phyloP scores from a whole-genome alignment of 371 early-diverging fungal genomes.

The Zopfochytrium polystomum region DNA sequence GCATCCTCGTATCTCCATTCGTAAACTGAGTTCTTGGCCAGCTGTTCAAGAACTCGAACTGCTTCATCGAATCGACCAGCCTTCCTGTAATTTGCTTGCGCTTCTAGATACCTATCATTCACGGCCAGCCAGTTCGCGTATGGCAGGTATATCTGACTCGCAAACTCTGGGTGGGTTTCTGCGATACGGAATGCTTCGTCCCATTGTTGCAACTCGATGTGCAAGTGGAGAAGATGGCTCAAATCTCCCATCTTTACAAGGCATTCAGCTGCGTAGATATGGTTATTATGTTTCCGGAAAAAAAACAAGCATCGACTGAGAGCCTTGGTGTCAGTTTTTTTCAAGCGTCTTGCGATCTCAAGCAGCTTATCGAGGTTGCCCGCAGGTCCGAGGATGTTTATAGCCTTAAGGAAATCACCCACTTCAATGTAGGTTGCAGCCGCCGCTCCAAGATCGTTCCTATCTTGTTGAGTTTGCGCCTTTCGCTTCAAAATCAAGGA shows the following conservation, averaged over 20 bases:
- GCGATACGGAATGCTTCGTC: conserved; percentile 52
- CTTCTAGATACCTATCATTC: conserved; percentile 49
- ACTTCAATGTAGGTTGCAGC: conserved; percentile 52
- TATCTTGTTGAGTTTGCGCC: conserved; percentile 48
- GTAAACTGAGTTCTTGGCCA: conserved; percentile 41
- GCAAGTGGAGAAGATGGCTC: conserved; percentile 35
- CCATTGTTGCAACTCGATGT: conserved; percentile 49
- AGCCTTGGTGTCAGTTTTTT: conserved; percentile 39
- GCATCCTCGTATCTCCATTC: conserved; percentile 50
- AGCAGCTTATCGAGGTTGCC: conserved; percentile 48
- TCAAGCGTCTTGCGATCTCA: conserved; percentile 41
- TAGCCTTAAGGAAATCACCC: conserved; percentile 52
- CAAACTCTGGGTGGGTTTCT: conserved; percentile 45
- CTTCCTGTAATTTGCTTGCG: conserved; percentile 47
- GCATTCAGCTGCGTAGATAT: conserved; percentile 44
- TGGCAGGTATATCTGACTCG: conserved; percentile 41
- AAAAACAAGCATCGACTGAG: conserved; percentile 44
- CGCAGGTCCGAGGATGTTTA: conserved; percentile 45
- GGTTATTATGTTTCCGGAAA: conserved; percentile 39
- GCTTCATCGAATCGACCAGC: conserved; percentile 50
- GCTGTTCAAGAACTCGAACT: conserved; percentile 41
- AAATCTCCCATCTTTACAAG: conserved; percentile 48
- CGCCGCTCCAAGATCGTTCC: conserved; percentile 51
- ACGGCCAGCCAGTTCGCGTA: conserved; percentile 52
- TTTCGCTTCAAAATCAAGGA: conserved; percentile 46